Conservation (phyloP, 768 basidiomycete species). For the Tricholomella constricta region DNA sequence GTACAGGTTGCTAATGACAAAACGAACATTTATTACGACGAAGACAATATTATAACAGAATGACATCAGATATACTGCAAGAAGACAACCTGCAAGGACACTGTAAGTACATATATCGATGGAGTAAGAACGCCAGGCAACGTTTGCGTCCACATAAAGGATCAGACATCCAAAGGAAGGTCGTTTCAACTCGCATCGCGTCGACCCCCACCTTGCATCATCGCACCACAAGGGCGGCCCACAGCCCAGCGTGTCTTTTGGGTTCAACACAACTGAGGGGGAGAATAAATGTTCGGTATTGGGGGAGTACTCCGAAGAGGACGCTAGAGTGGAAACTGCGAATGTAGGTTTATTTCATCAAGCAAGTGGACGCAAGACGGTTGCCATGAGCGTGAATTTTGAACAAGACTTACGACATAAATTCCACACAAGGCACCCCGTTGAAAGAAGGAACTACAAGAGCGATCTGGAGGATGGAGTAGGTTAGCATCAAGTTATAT, state of each 20-base stretch:
- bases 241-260: constrained; percentile 60
- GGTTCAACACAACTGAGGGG: constrained; percentile 71
- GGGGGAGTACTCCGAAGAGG: constrained; percentile 76
- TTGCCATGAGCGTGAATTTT: no score
- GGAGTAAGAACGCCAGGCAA: neutral
- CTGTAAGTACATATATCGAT: neutral
- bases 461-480: constrained; percentile 2
- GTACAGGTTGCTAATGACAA: no score
- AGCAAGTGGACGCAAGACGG: no score
- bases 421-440: no score
- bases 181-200: constrained; percentile 66
- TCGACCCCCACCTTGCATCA: constrained; percentile 75
- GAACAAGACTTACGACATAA: no score
- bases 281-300: constrained; percentile 70
- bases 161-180: constrained; percentile 94
- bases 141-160: constrained; percentile 11
- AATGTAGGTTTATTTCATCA: constrained; percentile 73
- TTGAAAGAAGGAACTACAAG: no score
- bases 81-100: no score
- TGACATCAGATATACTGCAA: no score
- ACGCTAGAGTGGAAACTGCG: constrained; percentile 86
- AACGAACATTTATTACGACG: no score
- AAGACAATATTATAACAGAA: neutral
- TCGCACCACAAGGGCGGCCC: constrained; percentile 72
- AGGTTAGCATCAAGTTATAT: neutral